phyloP scores from a whole-genome alignment of 306 rosid species.

The Sindora glabra region DNA sequence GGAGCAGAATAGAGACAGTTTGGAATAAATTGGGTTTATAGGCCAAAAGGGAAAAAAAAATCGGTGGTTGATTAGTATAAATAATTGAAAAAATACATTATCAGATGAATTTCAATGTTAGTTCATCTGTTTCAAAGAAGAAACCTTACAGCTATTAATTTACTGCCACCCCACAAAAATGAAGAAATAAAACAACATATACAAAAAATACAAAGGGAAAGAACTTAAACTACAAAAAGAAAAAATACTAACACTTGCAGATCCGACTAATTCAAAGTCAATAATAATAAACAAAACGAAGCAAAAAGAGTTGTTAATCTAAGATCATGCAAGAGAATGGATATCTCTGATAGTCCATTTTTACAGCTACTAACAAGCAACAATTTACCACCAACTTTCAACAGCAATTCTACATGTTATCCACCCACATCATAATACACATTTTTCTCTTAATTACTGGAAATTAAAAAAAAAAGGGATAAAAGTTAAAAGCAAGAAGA shows the following conservation, averaged over 20 bases:
- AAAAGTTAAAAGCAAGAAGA: not conserved
- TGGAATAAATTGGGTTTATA: not conserved
- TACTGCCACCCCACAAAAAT: constrained; percentile 3
- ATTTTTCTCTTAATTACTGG: not conserved
- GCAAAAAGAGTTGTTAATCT: not conserved
- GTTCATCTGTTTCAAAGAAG: not conserved
- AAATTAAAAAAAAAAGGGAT: not conserved
- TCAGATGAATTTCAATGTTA: constrained; percentile 10
- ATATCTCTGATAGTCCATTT: not conserved
- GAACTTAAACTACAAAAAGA: constrained; percentile 3
- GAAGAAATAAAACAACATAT: too few species aligned
- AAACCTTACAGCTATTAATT: not conserved
- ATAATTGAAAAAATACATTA: not conserved
- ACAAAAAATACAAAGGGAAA: constrained; percentile 9
- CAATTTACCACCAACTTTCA: constrained; percentile 12
- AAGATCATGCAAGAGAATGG: constrained; percentile 7
- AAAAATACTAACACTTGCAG: constrained; percentile 4
- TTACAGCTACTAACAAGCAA: not conserved
- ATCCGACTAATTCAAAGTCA: not conserved
- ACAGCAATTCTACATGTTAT: constrained; percentile 13
- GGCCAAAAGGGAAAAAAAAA: too few species aligned
- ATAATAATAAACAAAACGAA: not conserved
- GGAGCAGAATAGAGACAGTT: too few species aligned
- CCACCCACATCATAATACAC: constrained; percentile 21
- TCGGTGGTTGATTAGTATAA: too few species aligned